Evolutionary conservation across 345 rosid species (phyloP), one percentile per base, ranked within the genome.

Genomic region (Pseudoturritis turrita): DNA sequence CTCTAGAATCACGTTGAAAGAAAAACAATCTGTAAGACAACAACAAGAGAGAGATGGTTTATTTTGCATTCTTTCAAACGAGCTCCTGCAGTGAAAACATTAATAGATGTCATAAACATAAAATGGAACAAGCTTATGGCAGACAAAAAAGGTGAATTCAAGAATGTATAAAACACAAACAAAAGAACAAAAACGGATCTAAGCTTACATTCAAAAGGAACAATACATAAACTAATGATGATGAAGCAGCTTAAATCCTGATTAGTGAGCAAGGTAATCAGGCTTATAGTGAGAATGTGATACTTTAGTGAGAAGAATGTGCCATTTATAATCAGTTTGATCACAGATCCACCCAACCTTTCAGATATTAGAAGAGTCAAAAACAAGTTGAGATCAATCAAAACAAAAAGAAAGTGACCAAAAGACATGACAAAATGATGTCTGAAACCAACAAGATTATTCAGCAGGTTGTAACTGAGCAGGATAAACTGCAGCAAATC

Each of bases 351-450:
- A 37, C 65, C 3, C 71, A 70, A 40, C 79, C 71, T 56, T 69
- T 76, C 62, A 56, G 39, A 28, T 57, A 66, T 29, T 28, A 70
- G 68, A 76, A 76, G 76, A 68, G 79, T 70, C 75, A 57, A 37
- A 33, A 43, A 70, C 41, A 55, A 12, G 64, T 17, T 39, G 62
- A 56, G 76, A 76, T 54, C 75, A 64, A 36, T 13, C 72, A 57
- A 63, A 57, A 56, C 66, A 64, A 70, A 14, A 21, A 23, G 79
- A 75, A 75, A 68, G 13, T 52, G 70, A 62, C 49, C 63, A 75
- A 75, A 76, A 54, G 10, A 63, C 45, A 76, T 76, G 70, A 69
- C 59, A 76, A 75, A 56, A 49, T 64, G 72, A 76, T 70, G 80
- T 70, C 76, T 70, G 23, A 47, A 70, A 56, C 31, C 50, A 70